Evolutionary conservation across 2,329 filamentous ascomycete genomes (phyloP).

Genomic region (Sporothrix inflata): DNA sequence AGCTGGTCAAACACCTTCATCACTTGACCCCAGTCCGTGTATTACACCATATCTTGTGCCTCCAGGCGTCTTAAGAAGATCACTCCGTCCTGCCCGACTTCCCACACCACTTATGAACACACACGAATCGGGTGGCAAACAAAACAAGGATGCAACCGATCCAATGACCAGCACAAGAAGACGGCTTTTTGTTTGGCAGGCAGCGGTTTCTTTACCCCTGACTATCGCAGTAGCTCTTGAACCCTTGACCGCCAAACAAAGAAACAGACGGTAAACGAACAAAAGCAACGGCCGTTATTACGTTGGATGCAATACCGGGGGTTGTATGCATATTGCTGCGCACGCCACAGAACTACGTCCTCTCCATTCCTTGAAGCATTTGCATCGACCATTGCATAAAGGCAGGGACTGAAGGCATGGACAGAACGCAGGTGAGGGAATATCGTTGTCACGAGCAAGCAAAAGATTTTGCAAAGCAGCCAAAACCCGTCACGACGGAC

Average conservation of each 20-base stretch:
- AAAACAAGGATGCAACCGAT: not conserved
- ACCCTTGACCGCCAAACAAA: slow-evolving; percentile 10
- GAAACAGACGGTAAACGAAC: not conserved
- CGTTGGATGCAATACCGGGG: not conserved
- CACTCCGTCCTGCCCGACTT: not conserved
- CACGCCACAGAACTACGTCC: not conserved
- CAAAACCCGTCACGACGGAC: not conserved
- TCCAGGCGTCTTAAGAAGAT: no score
- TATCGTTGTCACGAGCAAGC: not conserved
- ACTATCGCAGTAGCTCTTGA: slow-evolving; percentile 7
- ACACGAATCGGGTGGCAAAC: not conserved
- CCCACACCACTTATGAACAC: not conserved
- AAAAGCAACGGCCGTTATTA: not conserved
- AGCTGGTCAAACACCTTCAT: not conserved
- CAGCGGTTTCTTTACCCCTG: slow-evolving; percentile 8
- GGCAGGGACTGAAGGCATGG: no score
- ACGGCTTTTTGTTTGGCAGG: not conserved
- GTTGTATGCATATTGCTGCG: not conserved
- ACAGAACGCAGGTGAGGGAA: not conserved
- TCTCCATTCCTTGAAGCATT: not conserved
- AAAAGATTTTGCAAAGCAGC: not conserved
- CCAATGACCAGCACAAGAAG: not conserved
- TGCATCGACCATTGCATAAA: no score
- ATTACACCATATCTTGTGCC: not conserved
- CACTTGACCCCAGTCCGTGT: not conserved